A percentile compares a stretch with the other conserved stretches of the same genome.
phyloP scores from a whole-genome alignment of 768 basidiomycete species.

The Tylopilus sp. region DNA sequence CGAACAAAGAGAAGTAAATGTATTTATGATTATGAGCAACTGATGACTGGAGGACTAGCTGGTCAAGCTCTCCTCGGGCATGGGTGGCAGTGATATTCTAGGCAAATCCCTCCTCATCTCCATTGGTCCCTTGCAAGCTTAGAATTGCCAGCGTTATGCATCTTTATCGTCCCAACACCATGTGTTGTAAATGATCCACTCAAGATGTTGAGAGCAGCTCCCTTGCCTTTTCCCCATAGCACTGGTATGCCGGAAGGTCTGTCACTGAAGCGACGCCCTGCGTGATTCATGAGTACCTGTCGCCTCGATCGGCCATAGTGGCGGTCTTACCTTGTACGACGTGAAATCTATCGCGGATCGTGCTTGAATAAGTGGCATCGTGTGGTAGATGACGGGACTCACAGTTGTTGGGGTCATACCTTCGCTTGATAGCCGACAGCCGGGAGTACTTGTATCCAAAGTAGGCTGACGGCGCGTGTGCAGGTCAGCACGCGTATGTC shows the following conservation, averaged over 20 bases:
- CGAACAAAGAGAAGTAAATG: too few relatives aligned
- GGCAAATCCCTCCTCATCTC: too few relatives aligned
- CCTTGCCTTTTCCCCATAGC: constrained; percentile 1
- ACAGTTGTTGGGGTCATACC: constrained; percentile 21
- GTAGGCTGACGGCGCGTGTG: constrained; percentile 4
- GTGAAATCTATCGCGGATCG: constrained; percentile 10
- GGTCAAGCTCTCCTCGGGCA: too few relatives aligned
- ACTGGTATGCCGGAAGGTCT: constrained; percentile 1
- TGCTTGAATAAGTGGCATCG: not conserved
- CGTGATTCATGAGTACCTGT: not conserved
- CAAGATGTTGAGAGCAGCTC: not conserved
- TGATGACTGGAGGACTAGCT: too few relatives aligned
- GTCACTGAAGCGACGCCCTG: constrained; percentile 5
- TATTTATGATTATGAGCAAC: too few relatives aligned
- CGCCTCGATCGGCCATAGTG: not conserved
- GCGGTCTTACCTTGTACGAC: constrained; percentile 15
- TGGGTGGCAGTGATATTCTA: too few relatives aligned
- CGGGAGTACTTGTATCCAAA: constrained; percentile 16
- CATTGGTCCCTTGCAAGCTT: too few relatives aligned
- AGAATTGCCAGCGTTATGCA: too few relatives aligned
- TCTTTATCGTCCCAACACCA: too few relatives aligned
- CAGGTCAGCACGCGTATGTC: not conserved
- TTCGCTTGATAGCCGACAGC: constrained; percentile 20
- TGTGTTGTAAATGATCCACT: too few relatives aligned
- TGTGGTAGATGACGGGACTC: not conserved